These are phyloP conservation scores for Psilocybe sp. DNA, from an alignment of 768 basidiomycete species.

Conservation along the genomic window DNA sequence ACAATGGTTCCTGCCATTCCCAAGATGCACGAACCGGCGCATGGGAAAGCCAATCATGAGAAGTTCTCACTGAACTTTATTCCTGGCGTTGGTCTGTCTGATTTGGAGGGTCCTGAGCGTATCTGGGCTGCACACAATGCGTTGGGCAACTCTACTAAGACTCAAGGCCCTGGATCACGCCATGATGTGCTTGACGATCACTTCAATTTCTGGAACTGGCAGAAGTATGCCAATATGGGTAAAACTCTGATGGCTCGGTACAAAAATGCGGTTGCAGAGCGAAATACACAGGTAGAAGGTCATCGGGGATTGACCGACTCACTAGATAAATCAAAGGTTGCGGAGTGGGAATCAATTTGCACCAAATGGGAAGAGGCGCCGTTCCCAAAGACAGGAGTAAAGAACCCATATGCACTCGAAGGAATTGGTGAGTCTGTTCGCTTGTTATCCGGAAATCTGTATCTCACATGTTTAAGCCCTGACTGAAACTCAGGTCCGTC, in stretches of 20 bases:
- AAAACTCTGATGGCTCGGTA: slow-evolving; percentile 2
- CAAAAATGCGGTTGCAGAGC: background rate
- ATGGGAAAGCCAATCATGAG: slow-evolving; percentile 18
- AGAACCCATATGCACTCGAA: background rate
- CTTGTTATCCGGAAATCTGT: background rate
- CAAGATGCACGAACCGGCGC: slow-evolving; percentile 27
- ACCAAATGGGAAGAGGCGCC: background rate
- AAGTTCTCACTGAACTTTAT: slow-evolving; percentile 24
- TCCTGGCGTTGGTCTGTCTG: slow-evolving; percentile 20
- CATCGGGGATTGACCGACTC: slow-evolving; percentile 5
- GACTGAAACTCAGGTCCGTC: too few relatives aligned
- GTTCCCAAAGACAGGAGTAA: slow-evolving; percentile 1
- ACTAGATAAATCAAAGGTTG: background rate
- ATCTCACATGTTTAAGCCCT: too few relatives aligned
- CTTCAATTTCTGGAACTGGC: slow-evolving; percentile 22
- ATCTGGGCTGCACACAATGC: slow-evolving; percentile 22
- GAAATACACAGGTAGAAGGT: slow-evolving; percentile 10
- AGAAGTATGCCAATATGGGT: too few relatives aligned
- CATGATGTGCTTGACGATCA: slow-evolving; percentile 7
- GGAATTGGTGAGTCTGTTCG: background rate
- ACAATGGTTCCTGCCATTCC: slow-evolving; percentile 16
- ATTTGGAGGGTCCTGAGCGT: slow-evolving; percentile 30
- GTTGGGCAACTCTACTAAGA: slow-evolving; percentile 23
- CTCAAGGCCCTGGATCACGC: slow-evolving; percentile 26
- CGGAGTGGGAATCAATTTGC: background rate